These are phyloP conservation scores for Euryodendron excelsum DNA, from an alignment of 148 eudicot species.

Conservation along the genomic window DNA sequence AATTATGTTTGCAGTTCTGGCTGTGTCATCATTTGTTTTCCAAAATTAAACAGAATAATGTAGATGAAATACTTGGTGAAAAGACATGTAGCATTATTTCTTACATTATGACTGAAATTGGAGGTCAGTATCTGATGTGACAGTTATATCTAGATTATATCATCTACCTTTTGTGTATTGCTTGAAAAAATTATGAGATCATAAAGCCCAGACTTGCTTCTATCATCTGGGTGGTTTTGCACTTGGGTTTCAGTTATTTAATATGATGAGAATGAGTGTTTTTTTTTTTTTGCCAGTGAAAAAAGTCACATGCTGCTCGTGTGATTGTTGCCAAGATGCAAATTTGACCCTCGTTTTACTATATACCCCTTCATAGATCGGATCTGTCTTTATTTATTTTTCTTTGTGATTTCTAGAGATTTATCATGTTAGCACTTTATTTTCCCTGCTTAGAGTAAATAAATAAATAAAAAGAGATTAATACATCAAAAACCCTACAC, in stretches of 20 bases:
- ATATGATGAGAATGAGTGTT: background rate
- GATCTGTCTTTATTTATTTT: background rate
- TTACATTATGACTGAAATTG: background rate
- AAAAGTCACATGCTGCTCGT: background rate
- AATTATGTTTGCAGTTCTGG: too few species aligned
- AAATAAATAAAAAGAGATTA: too few species aligned
- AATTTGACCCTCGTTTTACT: background rate
- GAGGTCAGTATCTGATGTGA: background rate
- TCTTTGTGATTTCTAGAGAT: background rate
- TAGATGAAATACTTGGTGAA: background rate
- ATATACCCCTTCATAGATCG: background rate
- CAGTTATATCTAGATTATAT: too few species aligned
- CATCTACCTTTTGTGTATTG: background rate
- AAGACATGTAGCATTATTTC: slow-evolving; percentile 1
- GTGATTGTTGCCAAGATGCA: background rate
- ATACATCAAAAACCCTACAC: background rate
- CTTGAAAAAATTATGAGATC: background rate
- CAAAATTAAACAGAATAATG: background rate
- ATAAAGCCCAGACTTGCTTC: background rate
- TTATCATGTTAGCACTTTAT: background rate
- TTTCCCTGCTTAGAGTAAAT: background rate
- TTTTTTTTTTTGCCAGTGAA: background rate
- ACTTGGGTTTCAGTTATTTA: background rate
- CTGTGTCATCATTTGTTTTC: too few species aligned
- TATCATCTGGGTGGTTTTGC: background rate